A percentile compares a stretch with the other conserved stretches of the same genome.
These are phyloP conservation scores for Prosopis cineraria DNA, from an alignment of 306 rosid species.

Conservation along the genomic window DNA sequence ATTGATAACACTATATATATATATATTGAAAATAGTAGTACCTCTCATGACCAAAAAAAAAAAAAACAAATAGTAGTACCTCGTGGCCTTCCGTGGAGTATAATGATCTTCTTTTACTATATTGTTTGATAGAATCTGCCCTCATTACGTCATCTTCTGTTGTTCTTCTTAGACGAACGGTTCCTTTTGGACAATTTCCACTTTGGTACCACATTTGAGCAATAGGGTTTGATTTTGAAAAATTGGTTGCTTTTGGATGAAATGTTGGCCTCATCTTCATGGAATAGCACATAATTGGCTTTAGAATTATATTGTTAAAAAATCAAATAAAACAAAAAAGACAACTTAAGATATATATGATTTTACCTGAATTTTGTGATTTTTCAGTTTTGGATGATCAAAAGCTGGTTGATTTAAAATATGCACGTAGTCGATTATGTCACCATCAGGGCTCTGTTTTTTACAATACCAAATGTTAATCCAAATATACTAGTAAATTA, in stretches of 20 bases:
- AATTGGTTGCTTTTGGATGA: background rate
- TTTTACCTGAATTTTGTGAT: constrained; percentile 36
- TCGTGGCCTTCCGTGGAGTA: constrained; percentile 46
- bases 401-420: constrained; percentile 37
- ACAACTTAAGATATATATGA: no score
- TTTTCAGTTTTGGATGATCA: constrained; percentile 53
- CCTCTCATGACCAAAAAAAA: no score
- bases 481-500: background rate
- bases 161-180: constrained; percentile 54
- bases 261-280: background rate
- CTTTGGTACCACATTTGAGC: constrained; percentile 22
- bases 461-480: constrained; percentile 2
- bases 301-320: no score
- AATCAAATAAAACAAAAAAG: no score
- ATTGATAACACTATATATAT: no score
- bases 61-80: constrained; percentile 45
- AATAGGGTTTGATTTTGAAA: constrained; percentile 14
- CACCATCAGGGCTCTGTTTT: constrained; percentile 63
- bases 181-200: constrained; percentile 45
- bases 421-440: constrained; percentile 44
- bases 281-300: background rate
- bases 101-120: constrained; percentile 11
- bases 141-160: constrained; percentile 47
- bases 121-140: constrained; percentile 46
- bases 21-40: no score